Base-by-base conservation (phyloP, 192 early-diverging fungal species). In the Coemansia sp. region DNA sequence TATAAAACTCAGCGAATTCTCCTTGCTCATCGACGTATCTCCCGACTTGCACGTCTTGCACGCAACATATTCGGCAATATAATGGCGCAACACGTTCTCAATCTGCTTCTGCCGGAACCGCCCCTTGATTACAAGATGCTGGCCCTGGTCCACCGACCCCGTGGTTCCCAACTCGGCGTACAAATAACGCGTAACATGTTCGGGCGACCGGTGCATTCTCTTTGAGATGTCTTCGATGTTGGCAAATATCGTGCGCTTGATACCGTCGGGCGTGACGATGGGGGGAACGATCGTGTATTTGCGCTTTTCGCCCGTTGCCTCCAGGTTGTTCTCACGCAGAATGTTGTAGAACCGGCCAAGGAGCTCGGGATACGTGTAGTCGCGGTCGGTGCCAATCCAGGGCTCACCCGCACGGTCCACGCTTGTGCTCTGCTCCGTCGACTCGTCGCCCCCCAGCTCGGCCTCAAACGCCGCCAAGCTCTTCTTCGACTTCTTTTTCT, bases 31-130 rank as follows among this genome's bases (percentile, higher is more conserved):
- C 10, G 93, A 85, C 19, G 97, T 98, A 56, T 99, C 93, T 23
- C 90, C 88, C 12, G 89, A 92, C 75, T 96, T 96, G 87, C 97
- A 99, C 23, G 94, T 96, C 85, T 99, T 99, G 86, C 97, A 99
- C 11, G 94, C 92, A 21, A 99, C 96, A 59, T 99, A 99, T 76
- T 99, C 96, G 52, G 90, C 90, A 84, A 99, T 96, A 69, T 99
- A 99, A 57, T 89, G 89, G 72, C 96, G 94, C 65, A 99, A 83
- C 38, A 99, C 94, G 66, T 89, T 95, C 78, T 98, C 97, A 65
- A 99, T 96, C 83, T 98, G 96, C 85, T 96, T 98, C 75, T 93
- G 96, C 77, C 95, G 92, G 91, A 98, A 99, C 56, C 92, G 86
- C 54, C 97, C 97, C 87, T 94, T 95, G 83, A 99, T 98, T 49